These are phyloP conservation scores for Selaginella moellendorffii DNA, from an alignment of 75 land plant genomes.

Conservation along the genomic window DNA sequence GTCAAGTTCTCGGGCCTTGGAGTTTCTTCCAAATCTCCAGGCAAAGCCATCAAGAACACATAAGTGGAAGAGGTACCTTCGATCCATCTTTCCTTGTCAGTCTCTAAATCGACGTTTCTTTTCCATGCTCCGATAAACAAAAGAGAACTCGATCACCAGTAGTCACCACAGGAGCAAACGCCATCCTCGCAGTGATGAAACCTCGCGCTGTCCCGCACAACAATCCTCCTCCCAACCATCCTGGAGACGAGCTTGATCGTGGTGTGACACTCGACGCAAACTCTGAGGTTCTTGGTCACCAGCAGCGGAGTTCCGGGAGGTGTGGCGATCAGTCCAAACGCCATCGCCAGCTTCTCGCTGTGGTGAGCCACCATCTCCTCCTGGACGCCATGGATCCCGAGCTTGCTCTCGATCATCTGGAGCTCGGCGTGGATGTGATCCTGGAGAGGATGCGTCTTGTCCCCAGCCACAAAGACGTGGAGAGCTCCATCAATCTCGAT, in stretches of 20 bases:
- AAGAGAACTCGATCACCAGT: too few species aligned
- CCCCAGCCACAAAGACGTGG: neutral
- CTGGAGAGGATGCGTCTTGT: neutral
- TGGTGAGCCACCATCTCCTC: neutral
- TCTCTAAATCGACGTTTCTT: too few species aligned
- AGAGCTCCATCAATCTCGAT: neutral
- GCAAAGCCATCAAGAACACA: too few species aligned
- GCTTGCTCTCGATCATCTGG: neutral
- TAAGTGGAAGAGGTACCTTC: too few species aligned
- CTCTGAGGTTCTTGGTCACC: constrained; percentile 1
- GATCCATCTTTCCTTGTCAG: too few species aligned
- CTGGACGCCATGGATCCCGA: neutral
- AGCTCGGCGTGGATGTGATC: neutral
- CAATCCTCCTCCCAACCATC: constrained; percentile 2
- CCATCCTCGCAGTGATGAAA: constrained; percentile 3
- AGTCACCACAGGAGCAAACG: constrained; percentile 4
- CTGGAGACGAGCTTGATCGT: constrained; percentile 7
- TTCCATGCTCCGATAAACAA: too few species aligned
- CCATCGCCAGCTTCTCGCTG: constrained; percentile 1
- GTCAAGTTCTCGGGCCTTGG: constrained; percentile 72
- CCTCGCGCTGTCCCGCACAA: neutral
- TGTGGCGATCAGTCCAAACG: constrained; percentile 3
- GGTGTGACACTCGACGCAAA: neutral
- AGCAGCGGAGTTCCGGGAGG: neutral
- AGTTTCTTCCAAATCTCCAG: too few species aligned